Evolutionary conservation across 176 grass and related monocot genomes (phyloP), one percentile per base, ranked within the genome.

Genomic region (Echinochloa phyllopogon): DNA sequence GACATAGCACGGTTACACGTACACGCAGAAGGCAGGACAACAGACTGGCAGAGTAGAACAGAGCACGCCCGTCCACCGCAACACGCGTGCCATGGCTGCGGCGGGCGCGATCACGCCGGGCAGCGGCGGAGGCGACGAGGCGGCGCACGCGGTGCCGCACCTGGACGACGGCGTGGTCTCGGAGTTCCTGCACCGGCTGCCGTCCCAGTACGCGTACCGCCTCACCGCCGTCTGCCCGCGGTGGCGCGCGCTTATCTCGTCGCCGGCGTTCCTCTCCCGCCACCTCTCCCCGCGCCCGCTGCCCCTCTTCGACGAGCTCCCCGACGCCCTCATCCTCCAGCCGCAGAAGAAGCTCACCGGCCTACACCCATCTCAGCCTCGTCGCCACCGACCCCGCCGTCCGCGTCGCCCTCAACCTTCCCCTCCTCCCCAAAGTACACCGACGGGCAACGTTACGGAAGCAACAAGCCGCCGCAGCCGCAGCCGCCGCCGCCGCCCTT

Each of bases 261-360:
- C 51, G 63, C 63, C 78, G 20, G 11, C 10, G 61, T 80, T 80
- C 78, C 78, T 80, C 47, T 53, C 9, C 47, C 47, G n/a, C 25
- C 78, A 80, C 63, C 78, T 80, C 27, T 7, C 62, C 18, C 78
- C 63, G 33, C 45, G 62, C 10, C 74, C 74, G 37, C 74, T n/a
- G 11, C 78, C 27, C 6, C 44, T 65, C 18, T 10, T 23, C 45
- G 58, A 49, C 24, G 25, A 17, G 21, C 20, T 58, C 55, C 21
- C 55, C 20, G 55, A 58, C 21, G 55, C 55, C 55, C 7, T 58
- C 21, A 23, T 58, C 21, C 55, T 58, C 55, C 20, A 58, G 55
- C 55, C 55, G 49, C 49, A 51, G 55, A 58, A 58, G 55, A 58
- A 58, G 55, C 20, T 58, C 21, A 4, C 8, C n/a, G n/a, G n/a